A percentile compares a stretch with the other conserved stretches of the same genome.
Conservation (phyloP, 169 alveolate species). For the Eimeria zaria region DNA sequence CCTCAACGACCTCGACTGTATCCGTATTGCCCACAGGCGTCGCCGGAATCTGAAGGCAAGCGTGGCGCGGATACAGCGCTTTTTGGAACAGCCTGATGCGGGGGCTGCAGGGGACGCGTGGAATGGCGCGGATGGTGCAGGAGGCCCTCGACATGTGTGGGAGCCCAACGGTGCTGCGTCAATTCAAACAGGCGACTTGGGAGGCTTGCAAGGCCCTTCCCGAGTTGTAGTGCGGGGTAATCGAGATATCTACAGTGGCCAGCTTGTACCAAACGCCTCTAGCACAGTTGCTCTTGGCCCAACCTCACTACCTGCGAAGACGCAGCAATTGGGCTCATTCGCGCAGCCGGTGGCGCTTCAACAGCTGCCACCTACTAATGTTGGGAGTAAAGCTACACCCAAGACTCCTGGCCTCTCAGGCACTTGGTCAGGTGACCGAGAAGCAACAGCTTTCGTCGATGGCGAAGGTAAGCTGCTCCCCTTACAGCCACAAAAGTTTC, state of each 20-base stretch:
- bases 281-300: background rate
- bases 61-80: constrained; percentile 67
- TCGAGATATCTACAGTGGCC: constrained; percentile 22
- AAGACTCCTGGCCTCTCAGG: constrained; percentile 11
- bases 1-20: constrained; percentile 80
- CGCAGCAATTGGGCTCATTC: background rate
- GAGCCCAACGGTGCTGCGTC: constrained; percentile 28
- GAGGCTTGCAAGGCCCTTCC: background rate
- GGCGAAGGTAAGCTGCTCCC: constrained; percentile 18
- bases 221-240: constrained; percentile 50
- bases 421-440: constrained; percentile 7
- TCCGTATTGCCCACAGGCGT: constrained; percentile 63
- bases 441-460: constrained; percentile 13
- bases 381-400: constrained; percentile 12
- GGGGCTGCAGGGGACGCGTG: constrained; percentile 1
- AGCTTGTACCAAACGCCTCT: background rate
- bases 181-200: background rate
- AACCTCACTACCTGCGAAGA: background rate
- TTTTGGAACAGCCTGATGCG: constrained; percentile 54
- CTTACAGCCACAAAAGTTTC: background rate
- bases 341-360: constrained; percentile 27
- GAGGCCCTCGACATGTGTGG: constrained; percentile 35
- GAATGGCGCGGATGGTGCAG: constrained; percentile 43
- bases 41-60: constrained; percentile 68
- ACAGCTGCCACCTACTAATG: constrained; percentile 13